phyloP scores from a whole-genome alignment of 1,284 basidiomycete genomes.

The Inonotus obliquus region DNA sequence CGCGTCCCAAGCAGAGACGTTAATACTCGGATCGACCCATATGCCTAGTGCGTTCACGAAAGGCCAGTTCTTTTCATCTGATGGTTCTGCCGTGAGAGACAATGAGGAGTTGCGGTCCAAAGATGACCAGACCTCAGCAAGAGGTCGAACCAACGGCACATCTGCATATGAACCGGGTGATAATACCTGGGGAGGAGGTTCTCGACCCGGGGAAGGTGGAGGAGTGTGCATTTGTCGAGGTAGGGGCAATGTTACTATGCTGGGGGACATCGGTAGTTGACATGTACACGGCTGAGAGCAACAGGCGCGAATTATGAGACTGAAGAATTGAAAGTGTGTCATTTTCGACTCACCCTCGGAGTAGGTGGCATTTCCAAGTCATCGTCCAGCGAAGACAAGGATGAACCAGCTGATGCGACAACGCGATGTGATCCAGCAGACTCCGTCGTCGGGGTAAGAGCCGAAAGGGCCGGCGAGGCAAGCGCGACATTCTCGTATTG shows the following conservation, averaged over 20 bases:
- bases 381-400: background rate
- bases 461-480: background rate
- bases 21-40: background rate
- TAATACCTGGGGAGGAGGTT: background rate
- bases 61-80: background rate
- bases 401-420: background rate
- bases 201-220: background rate
- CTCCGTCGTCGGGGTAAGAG: background rate
- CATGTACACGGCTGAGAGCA: background rate
- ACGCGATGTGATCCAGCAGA: background rate
- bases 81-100: background rate
- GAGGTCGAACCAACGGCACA: background rate
- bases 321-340: background rate
- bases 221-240: background rate
- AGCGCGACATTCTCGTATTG: background rate
- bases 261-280: background rate
- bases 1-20: background rate
- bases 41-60: background rate
- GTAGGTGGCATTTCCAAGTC: background rate
- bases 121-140: slow-evolving; percentile 4
- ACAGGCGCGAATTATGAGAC: too few species aligned
- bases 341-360: background rate
- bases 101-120: background rate
- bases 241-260: background rate
- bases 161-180: background rate